These are phyloP conservation scores for Xerocomus nothofagi DNA, from an alignment of 1,284 basidiomycete genomes.

Conservation along the genomic window DNA sequence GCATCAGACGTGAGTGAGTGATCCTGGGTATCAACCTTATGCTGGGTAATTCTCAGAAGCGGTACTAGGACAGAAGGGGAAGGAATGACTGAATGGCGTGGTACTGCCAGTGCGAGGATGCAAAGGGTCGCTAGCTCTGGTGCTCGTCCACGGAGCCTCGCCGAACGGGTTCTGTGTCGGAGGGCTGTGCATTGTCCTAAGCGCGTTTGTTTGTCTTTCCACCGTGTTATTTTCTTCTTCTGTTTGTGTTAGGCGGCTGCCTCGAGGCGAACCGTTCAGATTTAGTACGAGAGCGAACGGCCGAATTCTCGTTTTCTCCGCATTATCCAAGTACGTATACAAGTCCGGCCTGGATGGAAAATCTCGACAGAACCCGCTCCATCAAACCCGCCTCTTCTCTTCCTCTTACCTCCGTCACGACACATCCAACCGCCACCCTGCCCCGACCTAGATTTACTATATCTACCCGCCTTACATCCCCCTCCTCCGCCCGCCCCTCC, in stretches of 20 bases:
- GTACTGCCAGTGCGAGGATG: neutral
- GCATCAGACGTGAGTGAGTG: slow-evolving; percentile 24
- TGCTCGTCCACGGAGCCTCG: neutral
- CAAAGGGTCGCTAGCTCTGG: slow-evolving; percentile 8
- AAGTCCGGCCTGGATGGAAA: slow-evolving; percentile 19
- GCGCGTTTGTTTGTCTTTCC: neutral
- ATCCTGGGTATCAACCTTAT: slow-evolving; percentile 17
- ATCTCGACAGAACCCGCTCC: slow-evolving; percentile 15
- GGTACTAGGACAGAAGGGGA: slow-evolving; percentile 20
- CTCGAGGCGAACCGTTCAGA: slow-evolving; percentile 29
- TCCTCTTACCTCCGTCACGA: slow-evolving; percentile 6
- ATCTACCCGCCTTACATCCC: slow-evolving; percentile 16
- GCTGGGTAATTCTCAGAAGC: neutral
- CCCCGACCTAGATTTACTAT: slow-evolving; percentile 12
- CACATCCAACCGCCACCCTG: neutral
- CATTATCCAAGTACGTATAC: slow-evolving; percentile 33
- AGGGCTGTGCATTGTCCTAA: slow-evolving; percentile 8
- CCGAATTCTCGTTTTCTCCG: slow-evolving; percentile 18
- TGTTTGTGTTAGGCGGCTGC: slow-evolving; percentile 17
- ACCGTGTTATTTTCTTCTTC: slow-evolving; percentile 4
- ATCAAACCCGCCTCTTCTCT: slow-evolving; percentile 3
- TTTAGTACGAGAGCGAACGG: slow-evolving; percentile 12
- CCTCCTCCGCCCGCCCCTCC: slow-evolving; percentile 1
- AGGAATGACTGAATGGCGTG: neutral
- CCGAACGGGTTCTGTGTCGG: neutral